A percentile compares a stretch with the other conserved stretches of the same genome.
Evolutionary conservation across 2,329 filamentous ascomycete species (phyloP).

Genomic region (Aspergillus glaucus): DNA sequence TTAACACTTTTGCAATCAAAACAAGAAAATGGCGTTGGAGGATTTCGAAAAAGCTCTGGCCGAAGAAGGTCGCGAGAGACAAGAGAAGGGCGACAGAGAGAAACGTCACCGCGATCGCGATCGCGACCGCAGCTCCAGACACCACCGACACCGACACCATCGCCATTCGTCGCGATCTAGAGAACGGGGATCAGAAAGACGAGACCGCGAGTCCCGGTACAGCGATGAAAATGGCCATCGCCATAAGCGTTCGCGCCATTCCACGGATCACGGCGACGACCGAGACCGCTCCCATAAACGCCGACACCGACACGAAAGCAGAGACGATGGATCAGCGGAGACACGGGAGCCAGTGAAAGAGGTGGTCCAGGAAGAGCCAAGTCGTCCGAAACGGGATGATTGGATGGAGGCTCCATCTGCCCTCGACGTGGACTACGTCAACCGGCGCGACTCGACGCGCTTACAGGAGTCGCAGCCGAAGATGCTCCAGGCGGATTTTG

Average conservation of each 20-base stretch:
- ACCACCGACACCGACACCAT: conserved; percentile 28
- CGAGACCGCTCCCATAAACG: conserved; percentile 45
- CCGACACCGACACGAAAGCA: conserved; percentile 33
- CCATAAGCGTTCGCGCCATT: conserved; percentile 59
- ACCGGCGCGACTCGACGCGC: conserved; percentile 55
- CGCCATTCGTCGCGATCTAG: conserved; percentile 33
- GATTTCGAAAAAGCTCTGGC: conserved; percentile 76
- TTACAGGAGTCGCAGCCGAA: conserved; percentile 37
- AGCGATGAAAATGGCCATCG: conserved; percentile 52
- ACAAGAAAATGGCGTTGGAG: conserved; percentile 50
- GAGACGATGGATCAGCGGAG: conserved; percentile 38
- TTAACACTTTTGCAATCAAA: background rate
- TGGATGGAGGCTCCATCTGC: conserved; percentile 93
- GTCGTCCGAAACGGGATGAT: conserved; percentile 62
- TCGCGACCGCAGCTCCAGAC: conserved; percentile 31
- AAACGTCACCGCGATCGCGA: conserved; percentile 32
- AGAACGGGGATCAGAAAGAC: conserved; percentile 27
- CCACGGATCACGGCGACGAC: conserved; percentile 47
- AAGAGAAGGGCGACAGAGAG: conserved; percentile 33
- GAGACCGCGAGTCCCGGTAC: conserved; percentile 32
- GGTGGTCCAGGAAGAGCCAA: conserved; percentile 35
- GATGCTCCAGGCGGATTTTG: conserved; percentile 52
- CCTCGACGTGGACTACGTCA: conserved; percentile 71
- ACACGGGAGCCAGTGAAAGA: conserved; percentile 22
- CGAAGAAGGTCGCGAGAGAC: conserved; percentile 48